A percentile compares a stretch with the other conserved stretches of the same genome.
phyloP scores from a whole-genome alignment of 768 basidiomycete species.

The Rhizopogon rudus region DNA sequence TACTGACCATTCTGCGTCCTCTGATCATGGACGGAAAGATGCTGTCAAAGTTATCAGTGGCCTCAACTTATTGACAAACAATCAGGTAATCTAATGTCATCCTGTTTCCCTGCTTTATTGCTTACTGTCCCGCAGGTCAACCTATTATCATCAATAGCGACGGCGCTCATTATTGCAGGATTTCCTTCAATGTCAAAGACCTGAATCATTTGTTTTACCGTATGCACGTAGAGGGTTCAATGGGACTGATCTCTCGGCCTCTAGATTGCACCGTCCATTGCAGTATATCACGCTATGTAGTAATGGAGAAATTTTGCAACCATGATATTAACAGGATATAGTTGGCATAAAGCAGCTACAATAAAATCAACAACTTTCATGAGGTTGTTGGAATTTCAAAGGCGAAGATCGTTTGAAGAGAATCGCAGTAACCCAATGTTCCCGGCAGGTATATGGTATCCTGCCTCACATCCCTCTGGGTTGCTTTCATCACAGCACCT shows the following conservation, averaged over 20 bases:
- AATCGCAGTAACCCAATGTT: not conserved
- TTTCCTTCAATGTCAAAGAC: constrained; percentile 20
- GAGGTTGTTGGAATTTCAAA: too few species aligned
- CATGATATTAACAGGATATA: too few species aligned
- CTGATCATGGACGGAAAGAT: constrained; percentile 26
- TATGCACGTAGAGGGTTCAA: too few species aligned
- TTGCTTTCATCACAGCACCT: constrained; percentile 38
- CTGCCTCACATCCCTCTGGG: not conserved
- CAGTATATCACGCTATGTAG: too few species aligned
- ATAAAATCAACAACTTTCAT: not conserved
- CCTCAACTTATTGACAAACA: constrained; percentile 71
- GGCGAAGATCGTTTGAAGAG: not conserved
- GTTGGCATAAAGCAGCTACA: not conserved
- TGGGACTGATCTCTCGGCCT: too few species aligned
- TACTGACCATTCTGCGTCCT: constrained; percentile 42
- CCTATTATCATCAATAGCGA: constrained; percentile 35
- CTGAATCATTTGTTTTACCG: too few species aligned
- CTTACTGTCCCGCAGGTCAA: constrained; percentile 31
- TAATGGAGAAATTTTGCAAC: not conserved
- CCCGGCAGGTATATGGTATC: not conserved
- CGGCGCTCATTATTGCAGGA: constrained; percentile 30
- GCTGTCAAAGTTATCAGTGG: constrained; percentile 60
- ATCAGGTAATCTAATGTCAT: constrained; percentile 49
- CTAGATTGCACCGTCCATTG: too few species aligned
- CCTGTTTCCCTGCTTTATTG: not conserved